A percentile compares a stretch with the other conserved stretches of the same genome.
phyloP scores from a whole-genome alignment of 345 rosid species.

The Camelina hispida region DNA sequence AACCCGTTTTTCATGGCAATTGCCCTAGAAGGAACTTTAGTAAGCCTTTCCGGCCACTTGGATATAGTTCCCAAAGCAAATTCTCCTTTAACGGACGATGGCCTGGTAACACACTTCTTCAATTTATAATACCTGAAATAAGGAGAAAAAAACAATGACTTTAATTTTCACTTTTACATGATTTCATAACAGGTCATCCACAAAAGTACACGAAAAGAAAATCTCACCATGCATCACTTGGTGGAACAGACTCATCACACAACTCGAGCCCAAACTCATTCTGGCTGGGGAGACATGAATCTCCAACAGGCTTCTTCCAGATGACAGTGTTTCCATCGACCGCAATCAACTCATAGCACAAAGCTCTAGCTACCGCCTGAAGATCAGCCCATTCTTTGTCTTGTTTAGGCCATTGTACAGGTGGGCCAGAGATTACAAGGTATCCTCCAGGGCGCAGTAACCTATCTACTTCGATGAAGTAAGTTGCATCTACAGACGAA shows the following conservation, averaged over 20 bases:
- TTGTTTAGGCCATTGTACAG: constrained; percentile 97
- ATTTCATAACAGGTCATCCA: constrained; percentile 4
- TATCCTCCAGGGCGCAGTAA: constrained; percentile 94
- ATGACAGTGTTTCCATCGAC: constrained; percentile 95
- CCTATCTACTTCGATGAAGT: constrained; percentile 91
- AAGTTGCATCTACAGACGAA: constrained; percentile 80
- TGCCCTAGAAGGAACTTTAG: constrained; percentile 71
- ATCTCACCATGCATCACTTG: constrained; percentile 81
- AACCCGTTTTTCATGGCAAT: constrained; percentile 66
- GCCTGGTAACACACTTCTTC: constrained; percentile 69
- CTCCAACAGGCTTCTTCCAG: constrained; percentile 89
- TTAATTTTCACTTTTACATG: neutral
- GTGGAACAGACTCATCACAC: constrained; percentile 71
- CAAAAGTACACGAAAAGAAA: neutral
- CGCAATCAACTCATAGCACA: constrained; percentile 86
- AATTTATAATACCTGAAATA: constrained; percentile 78
- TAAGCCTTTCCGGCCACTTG: constrained; percentile 84
- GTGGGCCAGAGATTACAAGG: constrained; percentile 97
- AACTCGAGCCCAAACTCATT: constrained; percentile 77
- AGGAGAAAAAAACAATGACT: constrained; percentile 10
- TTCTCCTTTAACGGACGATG: constrained; percentile 67
- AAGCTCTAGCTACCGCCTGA: constrained; percentile 86
- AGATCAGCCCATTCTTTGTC: constrained; percentile 99
- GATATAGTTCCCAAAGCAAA: constrained; percentile 69
- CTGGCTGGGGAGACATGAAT: constrained; percentile 71